phyloP scores from a whole-genome alignment of 805 yeast genomes.

The Metschnikowia baotianmanensis region DNA sequence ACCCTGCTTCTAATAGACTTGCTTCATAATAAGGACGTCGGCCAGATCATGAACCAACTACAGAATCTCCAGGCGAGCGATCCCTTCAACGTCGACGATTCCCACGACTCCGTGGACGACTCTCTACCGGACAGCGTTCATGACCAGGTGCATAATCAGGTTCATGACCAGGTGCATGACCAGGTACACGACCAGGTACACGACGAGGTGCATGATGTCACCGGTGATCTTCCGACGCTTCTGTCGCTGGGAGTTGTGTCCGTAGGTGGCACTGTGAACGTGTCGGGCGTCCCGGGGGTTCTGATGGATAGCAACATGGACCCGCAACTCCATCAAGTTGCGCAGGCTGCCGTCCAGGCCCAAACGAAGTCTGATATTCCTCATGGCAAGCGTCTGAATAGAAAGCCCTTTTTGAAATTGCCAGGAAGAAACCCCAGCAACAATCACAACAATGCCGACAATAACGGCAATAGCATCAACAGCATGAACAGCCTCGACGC shows the following conservation, averaged over 20 bases:
- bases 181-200: slow-evolving; percentile 14
- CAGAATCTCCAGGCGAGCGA: slow-evolving; percentile 27
- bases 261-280: slow-evolving; percentile 11
- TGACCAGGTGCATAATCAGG: slow-evolving; percentile 3
- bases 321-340: slow-evolving; percentile 41
- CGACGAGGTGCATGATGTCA: too few relatives aligned
- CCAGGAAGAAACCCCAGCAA: background rate
- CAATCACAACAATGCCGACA: slow-evolving; percentile 3
- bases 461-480: slow-evolving; percentile 4
- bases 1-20: slow-evolving; percentile 32
- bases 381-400: slow-evolving; percentile 11
- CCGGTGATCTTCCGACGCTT: slow-evolving; percentile 9
- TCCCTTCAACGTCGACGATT: slow-evolving; percentile 17
- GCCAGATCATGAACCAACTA: slow-evolving; percentile 27
- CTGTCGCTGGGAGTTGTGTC: slow-evolving; percentile 12
- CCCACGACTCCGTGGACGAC: slow-evolving; percentile 17
- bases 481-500: slow-evolving; percentile 1
- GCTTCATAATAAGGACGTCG: slow-evolving; percentile 28
- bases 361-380: slow-evolving; percentile 19
- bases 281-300: slow-evolving; percentile 9
- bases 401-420: slow-evolving; percentile 10
- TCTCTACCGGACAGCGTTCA: slow-evolving; percentile 16
- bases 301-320: slow-evolving; percentile 37
- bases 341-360: slow-evolving; percentile 38
- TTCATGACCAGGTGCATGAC: slow-evolving; percentile 14